Conservation (phyloP, 1,139 yeast genomes). For the Zygotorulaspora mrakii region DNA sequence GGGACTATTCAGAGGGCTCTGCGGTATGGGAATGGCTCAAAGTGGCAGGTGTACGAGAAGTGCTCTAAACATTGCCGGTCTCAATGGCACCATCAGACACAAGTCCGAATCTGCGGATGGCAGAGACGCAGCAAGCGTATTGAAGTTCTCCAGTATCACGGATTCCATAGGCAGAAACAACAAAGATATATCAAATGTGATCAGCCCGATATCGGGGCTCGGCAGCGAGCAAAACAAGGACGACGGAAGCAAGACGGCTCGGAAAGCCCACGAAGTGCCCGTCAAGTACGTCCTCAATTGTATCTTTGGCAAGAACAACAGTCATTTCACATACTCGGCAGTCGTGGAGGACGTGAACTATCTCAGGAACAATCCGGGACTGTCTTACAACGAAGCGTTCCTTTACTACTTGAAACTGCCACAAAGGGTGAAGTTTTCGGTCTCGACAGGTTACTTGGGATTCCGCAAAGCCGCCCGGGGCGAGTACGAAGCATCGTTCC, state of each 20-base stretch:
- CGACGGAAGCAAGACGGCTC: constrained; percentile 4
- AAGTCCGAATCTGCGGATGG: constrained; percentile 8
- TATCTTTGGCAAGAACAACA: constrained; percentile 75
- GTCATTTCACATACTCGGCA: constrained; percentile 71
- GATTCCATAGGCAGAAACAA: constrained; percentile 5
- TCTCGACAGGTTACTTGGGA: constrained; percentile 71
- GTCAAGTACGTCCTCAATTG: constrained; percentile 71
- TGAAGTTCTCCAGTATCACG: constrained; percentile 15
- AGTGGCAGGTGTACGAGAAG: background rate
- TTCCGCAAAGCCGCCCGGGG: constrained; percentile 78
- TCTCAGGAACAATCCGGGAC: constrained; percentile 51
- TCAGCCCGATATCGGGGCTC: constrained; percentile 6
- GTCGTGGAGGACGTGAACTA: constrained; percentile 63
- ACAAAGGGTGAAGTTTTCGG: constrained; percentile 63
- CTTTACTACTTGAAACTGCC: constrained; percentile 76
- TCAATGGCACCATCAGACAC: constrained; percentile 5
- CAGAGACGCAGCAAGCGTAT: constrained; percentile 3
- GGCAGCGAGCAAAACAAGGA: constrained; percentile 1
- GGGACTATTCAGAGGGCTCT: background rate
- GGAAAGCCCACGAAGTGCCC: constrained; percentile 12
- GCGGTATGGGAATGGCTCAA: background rate
- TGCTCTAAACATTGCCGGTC: background rate
- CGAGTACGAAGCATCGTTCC: constrained; percentile 93
- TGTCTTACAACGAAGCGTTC: constrained; percentile 69
- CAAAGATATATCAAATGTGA: constrained; percentile 14